A percentile compares a stretch with the other conserved stretches of the same genome.
These are phyloP conservation scores for Scheffersomyces coipomensis DNA, from an alignment of 805 yeast genomes.

Conservation along the genomic window DNA sequence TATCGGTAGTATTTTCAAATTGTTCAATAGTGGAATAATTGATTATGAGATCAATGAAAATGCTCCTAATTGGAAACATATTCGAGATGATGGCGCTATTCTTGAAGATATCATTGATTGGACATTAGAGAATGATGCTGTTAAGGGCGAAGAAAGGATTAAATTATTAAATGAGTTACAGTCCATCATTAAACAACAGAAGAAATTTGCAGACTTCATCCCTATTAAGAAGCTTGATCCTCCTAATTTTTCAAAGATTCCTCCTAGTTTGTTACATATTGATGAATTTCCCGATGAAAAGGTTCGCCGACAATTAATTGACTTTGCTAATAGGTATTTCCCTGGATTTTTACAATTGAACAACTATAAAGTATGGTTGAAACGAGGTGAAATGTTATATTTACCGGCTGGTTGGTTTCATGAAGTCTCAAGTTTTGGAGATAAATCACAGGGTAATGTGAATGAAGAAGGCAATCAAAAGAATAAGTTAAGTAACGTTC, in stretches of 20 bases:
- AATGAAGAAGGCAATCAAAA: slow-evolving; percentile 12
- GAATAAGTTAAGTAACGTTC: slow-evolving; percentile 26
- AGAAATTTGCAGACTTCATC: background rate
- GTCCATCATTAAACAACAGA: slow-evolving; percentile 6
- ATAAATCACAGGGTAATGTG: too few relatives aligned
- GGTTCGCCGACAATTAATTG: slow-evolving; percentile 23
- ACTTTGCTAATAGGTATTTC: slow-evolving; percentile 40
- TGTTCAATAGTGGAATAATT: slow-evolving; percentile 64
- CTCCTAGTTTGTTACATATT: slow-evolving; percentile 61
- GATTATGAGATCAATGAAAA: slow-evolving; percentile 54
- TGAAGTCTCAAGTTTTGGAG: slow-evolving; percentile 68
- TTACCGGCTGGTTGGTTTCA: slow-evolving; percentile 83
- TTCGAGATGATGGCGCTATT: slow-evolving; percentile 64
- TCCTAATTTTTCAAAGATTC: slow-evolving; percentile 65
- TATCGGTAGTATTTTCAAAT: slow-evolving; percentile 55
- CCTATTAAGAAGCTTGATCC: slow-evolving; percentile 35
- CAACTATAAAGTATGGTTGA: slow-evolving; percentile 45
- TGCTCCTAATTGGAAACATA: slow-evolving; percentile 63
- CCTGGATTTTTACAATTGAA: slow-evolving; percentile 47
- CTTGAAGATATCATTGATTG: slow-evolving; percentile 47
- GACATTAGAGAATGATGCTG: slow-evolving; percentile 29
- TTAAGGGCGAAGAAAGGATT: slow-evolving; percentile 15
- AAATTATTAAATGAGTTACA: slow-evolving; percentile 8
- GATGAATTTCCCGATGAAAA: slow-evolving; percentile 44
- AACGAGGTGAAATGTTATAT: slow-evolving; percentile 66